These are phyloP conservation scores for Fusarium nanum DNA, from an alignment of 2,329 filamentous ascomycete species.

Conservation along the genomic window DNA sequence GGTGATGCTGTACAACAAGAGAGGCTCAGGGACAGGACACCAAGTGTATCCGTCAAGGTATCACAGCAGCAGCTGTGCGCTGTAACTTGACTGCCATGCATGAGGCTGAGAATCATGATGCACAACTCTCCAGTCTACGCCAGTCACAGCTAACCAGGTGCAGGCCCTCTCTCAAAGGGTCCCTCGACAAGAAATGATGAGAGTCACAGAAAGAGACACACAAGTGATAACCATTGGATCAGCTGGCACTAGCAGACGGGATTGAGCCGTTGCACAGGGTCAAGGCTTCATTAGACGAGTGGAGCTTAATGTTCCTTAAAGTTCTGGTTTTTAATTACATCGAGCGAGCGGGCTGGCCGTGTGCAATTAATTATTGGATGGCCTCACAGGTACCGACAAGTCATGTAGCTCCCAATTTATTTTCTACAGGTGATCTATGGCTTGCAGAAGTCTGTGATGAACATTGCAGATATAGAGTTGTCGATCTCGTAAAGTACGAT, in stretches of 20 bases:
- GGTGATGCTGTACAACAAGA: constrained; percentile 14
- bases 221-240: constrained; percentile 32
- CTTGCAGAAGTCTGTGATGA: constrained; percentile 15
- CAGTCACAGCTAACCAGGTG: neutral
- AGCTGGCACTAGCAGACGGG: constrained; percentile 34
- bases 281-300: constrained; percentile 40
- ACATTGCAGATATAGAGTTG: neutral
- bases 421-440: constrained; percentile 5
- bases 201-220: constrained; percentile 26
- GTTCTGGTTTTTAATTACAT: constrained; percentile 47
- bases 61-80: neutral
- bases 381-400: constrained; percentile 13
- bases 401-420: constrained; percentile 11
- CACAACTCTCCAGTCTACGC: neutral
- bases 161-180: constrained; percentile 1
- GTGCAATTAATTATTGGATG: constrained; percentile 38
- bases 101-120: constrained; percentile 36
- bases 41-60: neutral
- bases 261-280: constrained; percentile 37
- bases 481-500: neutral
- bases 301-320: constrained; percentile 39
- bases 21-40: constrained; percentile 13
- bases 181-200: constrained; percentile 29
- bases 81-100: constrained; percentile 15
- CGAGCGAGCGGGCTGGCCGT: constrained; percentile 32